These are phyloP conservation scores for California macrophylla DNA, from an alignment of 441 rosid species.

Conservation along the genomic window DNA sequence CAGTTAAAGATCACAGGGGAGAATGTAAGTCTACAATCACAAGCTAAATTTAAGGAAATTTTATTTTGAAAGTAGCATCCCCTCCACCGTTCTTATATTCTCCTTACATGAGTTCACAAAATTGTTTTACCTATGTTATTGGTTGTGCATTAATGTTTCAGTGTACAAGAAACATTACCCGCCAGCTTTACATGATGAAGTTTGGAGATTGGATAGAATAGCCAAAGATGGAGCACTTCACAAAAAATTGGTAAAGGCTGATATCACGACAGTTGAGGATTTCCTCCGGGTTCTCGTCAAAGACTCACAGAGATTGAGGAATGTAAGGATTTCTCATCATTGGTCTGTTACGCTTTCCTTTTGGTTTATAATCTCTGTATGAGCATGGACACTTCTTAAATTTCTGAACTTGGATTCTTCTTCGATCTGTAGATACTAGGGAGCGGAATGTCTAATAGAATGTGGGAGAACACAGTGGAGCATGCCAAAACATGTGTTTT, in stretches of 20 bases:
- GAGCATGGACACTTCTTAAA: background rate
- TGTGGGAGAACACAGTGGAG: constrained; percentile 41
- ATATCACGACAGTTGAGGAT: constrained; percentile 35
- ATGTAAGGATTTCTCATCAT: constrained; percentile 29
- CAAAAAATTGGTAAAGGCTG: constrained; percentile 21
- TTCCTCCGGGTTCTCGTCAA: constrained; percentile 33
- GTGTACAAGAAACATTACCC: constrained; percentile 76
- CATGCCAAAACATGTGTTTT: constrained; percentile 58
- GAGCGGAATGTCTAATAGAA: constrained; percentile 32
- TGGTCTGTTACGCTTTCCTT: background rate
- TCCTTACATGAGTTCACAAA: background rate
- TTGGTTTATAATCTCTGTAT: background rate
- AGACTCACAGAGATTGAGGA: constrained; percentile 29
- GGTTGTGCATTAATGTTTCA: constrained; percentile 19
- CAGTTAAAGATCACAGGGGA: constrained; percentile 94
- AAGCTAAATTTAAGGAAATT: no score
- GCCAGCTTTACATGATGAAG: constrained; percentile 42
- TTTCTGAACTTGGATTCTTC: constrained; percentile 10
- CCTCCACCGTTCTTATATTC: no score
- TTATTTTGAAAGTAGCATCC: no score
- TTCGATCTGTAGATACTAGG: constrained; percentile 36
- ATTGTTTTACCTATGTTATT: background rate
- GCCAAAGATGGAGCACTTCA: constrained; percentile 50
- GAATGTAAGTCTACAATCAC: constrained; percentile 78
- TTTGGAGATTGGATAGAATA: constrained; percentile 71